Conservation (phyloP, 331 rosid genomes). For the Erythrophleum ivorense region DNA sequence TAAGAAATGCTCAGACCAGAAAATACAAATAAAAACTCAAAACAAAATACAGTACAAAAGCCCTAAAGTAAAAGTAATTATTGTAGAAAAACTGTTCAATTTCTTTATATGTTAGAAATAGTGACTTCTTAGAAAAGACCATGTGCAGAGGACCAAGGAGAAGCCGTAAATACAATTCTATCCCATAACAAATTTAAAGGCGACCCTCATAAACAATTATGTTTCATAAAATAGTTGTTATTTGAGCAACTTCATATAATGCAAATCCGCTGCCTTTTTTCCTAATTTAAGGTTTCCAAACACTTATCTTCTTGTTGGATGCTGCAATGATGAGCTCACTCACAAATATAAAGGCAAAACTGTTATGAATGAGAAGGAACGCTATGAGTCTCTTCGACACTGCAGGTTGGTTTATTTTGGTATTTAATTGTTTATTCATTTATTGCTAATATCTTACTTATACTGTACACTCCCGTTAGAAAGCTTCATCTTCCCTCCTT, state of each 20-base stretch:
- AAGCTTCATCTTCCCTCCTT: no score
- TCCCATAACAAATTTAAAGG: background rate
- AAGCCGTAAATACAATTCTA: background rate
- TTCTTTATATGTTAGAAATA: background rate
- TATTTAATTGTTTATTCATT: slow-evolving; percentile 4
- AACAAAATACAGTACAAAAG: no score
- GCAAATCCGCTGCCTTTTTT: slow-evolving; percentile 4
- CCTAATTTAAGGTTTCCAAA: slow-evolving; percentile 78
- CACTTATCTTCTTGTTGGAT: slow-evolving; percentile 90
- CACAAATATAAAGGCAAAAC: slow-evolving; percentile 91
- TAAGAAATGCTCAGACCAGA: background rate
- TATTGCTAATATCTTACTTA: background rate
- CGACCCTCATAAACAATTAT: background rate
- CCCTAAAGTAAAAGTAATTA: background rate
- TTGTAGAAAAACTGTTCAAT: background rate
- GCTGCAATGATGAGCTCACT: slow-evolving; percentile 87
- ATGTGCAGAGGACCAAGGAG: background rate
- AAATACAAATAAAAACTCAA: background rate
- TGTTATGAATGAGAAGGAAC: slow-evolving; percentile 88
- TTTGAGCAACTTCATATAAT: slow-evolving; percentile 2
- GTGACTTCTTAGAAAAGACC: background rate
- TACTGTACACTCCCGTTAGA: background rate
- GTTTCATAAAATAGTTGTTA: slow-evolving; percentile 8
- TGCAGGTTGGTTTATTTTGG: slow-evolving; percentile 66
- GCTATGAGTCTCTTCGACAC: slow-evolving; percentile 97